Conservation (phyloP, 2,329 filamentous ascomycete genomes). For the Aspergillus brunneoviolaceus region DNA sequence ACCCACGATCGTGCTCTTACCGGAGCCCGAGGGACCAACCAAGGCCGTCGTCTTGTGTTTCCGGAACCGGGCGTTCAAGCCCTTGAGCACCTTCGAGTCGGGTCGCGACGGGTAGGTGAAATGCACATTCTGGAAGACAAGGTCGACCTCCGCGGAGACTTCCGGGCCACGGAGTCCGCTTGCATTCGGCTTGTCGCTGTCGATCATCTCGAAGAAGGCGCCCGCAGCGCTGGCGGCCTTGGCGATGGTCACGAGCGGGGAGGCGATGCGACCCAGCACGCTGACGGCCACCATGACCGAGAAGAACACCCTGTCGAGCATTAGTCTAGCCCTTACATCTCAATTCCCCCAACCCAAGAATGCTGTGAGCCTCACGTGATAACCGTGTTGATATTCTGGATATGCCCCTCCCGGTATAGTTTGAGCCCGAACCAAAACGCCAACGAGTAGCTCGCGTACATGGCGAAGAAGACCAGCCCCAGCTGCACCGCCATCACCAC, state of each 20-base stretch:
- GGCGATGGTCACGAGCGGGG: constrained; percentile 36
- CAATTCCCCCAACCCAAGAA: background rate
- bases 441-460: constrained; percentile 38
- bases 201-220: constrained; percentile 36
- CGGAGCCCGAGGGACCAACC: constrained; percentile 48
- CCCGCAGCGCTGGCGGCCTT: constrained; percentile 35
- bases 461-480: constrained; percentile 35
- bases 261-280: constrained; percentile 28
- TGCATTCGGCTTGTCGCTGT: constrained; percentile 23
- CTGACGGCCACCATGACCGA: constrained; percentile 32
- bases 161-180: constrained; percentile 50
- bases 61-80: constrained; percentile 34
- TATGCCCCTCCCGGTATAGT: constrained; percentile 34
- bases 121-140: constrained; percentile 62
- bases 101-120: constrained; percentile 66
- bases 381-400: constrained; percentile 36
- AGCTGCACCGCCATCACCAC: constrained; percentile 33
- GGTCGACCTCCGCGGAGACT: constrained; percentile 54
- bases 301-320: constrained; percentile 33
- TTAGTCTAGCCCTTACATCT: background rate
- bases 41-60: constrained; percentile 43
- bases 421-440: constrained; percentile 42
- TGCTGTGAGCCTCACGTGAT: constrained; percentile 29
- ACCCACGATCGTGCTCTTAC: constrained; percentile 48
- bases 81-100: constrained; percentile 36